Evolutionary conservation across 2,329 filamentous ascomycete species (phyloP).

Genomic region (Clonostachys solani): DNA sequence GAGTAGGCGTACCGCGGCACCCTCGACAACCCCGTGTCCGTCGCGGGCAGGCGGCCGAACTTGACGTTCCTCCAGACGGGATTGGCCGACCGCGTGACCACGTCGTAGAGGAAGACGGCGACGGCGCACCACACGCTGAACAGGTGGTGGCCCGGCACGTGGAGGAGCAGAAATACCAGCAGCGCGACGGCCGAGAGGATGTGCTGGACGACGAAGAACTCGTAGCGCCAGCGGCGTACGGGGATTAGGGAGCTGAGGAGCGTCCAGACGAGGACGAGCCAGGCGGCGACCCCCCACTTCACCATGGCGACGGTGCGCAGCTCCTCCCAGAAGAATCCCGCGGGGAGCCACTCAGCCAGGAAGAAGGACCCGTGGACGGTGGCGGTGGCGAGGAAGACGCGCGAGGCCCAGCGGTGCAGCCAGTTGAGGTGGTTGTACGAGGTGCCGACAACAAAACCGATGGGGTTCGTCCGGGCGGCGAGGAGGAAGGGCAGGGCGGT

Average conservation of each 20-base stretch:
- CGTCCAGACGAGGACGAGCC: slow-evolving; percentile 16
- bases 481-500: slow-evolving; percentile 62
- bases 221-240: slow-evolving; percentile 16
- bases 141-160: slow-evolving; percentile 15
- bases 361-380: slow-evolving; percentile 17
- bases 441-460: slow-evolving; percentile 77
- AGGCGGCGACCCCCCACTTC: slow-evolving; percentile 15
- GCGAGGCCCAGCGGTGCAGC: slow-evolving; percentile 67
- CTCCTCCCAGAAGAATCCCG: slow-evolving; percentile 16
- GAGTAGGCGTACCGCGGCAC: slow-evolving; percentile 9
- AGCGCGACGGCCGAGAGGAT: slow-evolving; percentile 13
- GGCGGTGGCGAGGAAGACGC: slow-evolving; percentile 40
- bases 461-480: slow-evolving; percentile 87
- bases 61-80: slow-evolving; percentile 15
- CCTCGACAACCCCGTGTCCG: slow-evolving; percentile 3
- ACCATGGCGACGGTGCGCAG: slow-evolving; percentile 16
- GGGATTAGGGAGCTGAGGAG: slow-evolving; percentile 11
- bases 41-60: slow-evolving; percentile 7
- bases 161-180: slow-evolving; percentile 12
- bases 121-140: slow-evolving; percentile 19
- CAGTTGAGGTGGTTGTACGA: slow-evolving; percentile 95
- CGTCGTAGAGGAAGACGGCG: slow-evolving; percentile 13
- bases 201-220: slow-evolving; percentile 19
- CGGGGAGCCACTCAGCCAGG: slow-evolving; percentile 12
- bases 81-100: slow-evolving; percentile 15